Percentiles rank a stretch among this genome's conserved stretches.
These are phyloP conservation scores for Tylopilus subfusipes DNA, from an alignment of 768 basidiomycete genomes.

Conservation along the genomic window DNA sequence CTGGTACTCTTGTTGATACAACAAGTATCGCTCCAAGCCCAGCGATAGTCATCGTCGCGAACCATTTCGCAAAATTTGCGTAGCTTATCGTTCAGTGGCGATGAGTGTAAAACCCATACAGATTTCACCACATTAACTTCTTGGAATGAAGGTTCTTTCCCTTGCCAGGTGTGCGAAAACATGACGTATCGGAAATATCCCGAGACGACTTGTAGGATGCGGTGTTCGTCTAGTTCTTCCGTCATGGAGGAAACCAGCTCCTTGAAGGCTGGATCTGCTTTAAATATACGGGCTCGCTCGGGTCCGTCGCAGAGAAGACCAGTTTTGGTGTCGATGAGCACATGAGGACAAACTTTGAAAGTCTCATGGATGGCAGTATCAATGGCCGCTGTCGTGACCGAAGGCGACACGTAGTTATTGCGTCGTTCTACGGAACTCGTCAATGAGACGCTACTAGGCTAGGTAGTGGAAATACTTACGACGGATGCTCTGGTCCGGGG, in stretches of 20 bases:
- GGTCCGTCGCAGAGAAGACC: neutral
- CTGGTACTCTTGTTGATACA: neutral
- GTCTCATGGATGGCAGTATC: neutral
- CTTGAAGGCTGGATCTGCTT: neutral
- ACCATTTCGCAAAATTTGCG: neutral
- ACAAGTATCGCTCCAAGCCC: neutral
- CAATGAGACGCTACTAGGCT: neutral
- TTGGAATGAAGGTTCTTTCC: neutral
- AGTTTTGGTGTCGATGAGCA: neutral
- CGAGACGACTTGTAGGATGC: neutral
- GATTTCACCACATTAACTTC: neutral
- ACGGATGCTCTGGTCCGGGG: neutral
- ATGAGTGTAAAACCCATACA: neutral
- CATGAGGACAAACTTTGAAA: neutral
- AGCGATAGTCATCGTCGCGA: neutral
- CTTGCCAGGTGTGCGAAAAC: constrained; percentile 16
- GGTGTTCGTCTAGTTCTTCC: neutral
- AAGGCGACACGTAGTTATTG: constrained; percentile 1
- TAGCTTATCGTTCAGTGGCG: neutral
- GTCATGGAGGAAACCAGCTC: neutral
- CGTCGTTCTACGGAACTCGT: neutral
- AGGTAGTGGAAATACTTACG: neutral
- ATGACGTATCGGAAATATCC: constrained; percentile 13
- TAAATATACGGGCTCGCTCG: neutral
- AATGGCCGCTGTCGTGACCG: neutral